Conservation (phyloP, 768 basidiomycete species). For the Chiua virens region DNA sequence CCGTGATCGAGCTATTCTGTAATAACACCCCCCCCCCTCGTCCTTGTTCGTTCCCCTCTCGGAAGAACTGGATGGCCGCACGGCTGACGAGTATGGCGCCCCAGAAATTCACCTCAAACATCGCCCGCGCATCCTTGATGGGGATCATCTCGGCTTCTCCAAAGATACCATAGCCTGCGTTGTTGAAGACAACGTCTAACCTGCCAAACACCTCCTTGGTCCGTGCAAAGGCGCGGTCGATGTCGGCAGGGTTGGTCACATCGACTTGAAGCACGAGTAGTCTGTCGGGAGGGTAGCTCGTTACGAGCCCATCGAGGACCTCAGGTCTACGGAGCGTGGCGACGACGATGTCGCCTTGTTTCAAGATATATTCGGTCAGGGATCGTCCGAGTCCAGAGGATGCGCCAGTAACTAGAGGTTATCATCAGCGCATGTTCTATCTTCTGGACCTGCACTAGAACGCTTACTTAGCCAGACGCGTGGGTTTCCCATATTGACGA, state of each 20-base stretch:
- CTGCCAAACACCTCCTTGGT: constrained; percentile 8
- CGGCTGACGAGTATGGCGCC: no score
- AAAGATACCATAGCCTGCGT: constrained; percentile 12
- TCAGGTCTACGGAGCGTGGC: constrained; percentile 44
- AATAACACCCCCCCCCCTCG: constrained; percentile 36
- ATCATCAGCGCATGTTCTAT: background rate
- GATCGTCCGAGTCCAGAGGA: constrained; percentile 39
- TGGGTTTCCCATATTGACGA: background rate
- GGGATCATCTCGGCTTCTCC: constrained; percentile 26
- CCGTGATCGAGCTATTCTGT: constrained; percentile 35
- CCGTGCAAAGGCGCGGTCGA: constrained; percentile 11
- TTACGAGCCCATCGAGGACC: constrained; percentile 6
- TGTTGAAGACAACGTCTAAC: constrained; percentile 24
- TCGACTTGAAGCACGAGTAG: constrained; percentile 17
- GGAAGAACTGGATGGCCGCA: constrained; percentile 31
- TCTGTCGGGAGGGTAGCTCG: constrained; percentile 3
- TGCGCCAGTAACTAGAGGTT: constrained; percentile 38
- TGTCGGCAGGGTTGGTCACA: constrained; percentile 8
- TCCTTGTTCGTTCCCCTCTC: constrained; percentile 34
- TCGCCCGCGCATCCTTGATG: constrained; percentile 13
- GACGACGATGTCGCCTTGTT: constrained; percentile 37
- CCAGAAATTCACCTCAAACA: constrained; percentile 32
- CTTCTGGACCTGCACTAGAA: background rate
- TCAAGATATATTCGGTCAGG: constrained; percentile 32
- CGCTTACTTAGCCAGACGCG: constrained; percentile 13